Conservation (phyloP, 2,329 filamentous ascomycete genomes). For the Trichoderma cornu-damae region DNA sequence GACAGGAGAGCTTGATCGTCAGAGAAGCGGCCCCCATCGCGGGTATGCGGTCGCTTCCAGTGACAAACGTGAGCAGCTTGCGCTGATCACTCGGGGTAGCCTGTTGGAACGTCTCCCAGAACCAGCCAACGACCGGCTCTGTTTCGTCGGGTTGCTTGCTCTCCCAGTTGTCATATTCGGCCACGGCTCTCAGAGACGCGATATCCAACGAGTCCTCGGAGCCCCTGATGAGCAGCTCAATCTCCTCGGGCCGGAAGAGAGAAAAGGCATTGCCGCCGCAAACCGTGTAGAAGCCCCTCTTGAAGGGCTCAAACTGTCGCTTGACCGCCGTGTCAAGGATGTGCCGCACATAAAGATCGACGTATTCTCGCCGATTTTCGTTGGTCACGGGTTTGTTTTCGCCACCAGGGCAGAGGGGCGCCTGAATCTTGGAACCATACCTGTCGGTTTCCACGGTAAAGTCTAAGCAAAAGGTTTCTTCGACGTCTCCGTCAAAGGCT, state of each 20-base stretch:
- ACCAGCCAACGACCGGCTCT: constrained; percentile 73
- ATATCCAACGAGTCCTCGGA: constrained; percentile 82
- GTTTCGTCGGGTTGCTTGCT: constrained; percentile 48
- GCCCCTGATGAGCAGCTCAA: constrained; percentile 79
- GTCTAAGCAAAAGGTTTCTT: constrained; percentile 72
- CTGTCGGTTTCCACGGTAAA: constrained; percentile 73
- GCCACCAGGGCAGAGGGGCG: constrained; percentile 70
- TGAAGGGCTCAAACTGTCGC: constrained; percentile 88
- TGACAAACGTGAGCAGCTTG: constrained; percentile 78
- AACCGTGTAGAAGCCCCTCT: constrained; percentile 87
- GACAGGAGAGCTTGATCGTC: constrained; percentile 67
- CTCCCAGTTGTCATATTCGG: constrained; percentile 77
- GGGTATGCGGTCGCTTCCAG: constrained; percentile 83
- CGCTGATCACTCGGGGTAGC: constrained; percentile 65
- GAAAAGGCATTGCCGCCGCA: constrained; percentile 84
- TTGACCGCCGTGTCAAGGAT: constrained; percentile 71
- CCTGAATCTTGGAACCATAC: constrained; percentile 62
- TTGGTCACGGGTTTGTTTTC: constrained; percentile 76
- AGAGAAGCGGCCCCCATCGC: constrained; percentile 80
- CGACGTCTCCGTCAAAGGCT: constrained; percentile 78
- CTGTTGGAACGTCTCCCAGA: constrained; percentile 75
- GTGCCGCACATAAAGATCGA: constrained; percentile 77
- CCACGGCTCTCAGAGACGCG: constrained; percentile 66
- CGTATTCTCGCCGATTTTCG: constrained; percentile 75
- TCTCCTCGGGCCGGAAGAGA: constrained; percentile 84